Percentiles rank a stretch among this genome's conserved stretches.
Evolutionary conservation across 1,284 basidiomycete genomes (phyloP).

Genomic region (Xerocomus tenax): DNA sequence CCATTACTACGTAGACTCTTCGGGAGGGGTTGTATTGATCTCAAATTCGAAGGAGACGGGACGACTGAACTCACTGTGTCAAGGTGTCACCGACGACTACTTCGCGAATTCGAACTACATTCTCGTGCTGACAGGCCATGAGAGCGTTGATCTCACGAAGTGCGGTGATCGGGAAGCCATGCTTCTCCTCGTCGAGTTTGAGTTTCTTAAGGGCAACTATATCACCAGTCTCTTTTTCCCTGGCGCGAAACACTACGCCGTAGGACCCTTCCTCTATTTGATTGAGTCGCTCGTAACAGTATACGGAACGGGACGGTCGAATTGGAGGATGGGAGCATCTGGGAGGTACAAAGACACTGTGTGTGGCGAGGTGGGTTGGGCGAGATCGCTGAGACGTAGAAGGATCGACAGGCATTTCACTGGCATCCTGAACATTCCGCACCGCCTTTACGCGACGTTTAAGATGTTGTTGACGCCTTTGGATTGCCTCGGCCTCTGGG

Average conservation of each 20-base stretch:
- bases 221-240: conserved; percentile 87
- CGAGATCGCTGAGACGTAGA: conserved; percentile 12
- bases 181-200: conserved; percentile 95
- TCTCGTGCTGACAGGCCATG: conserved; percentile 86
- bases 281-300: conserved; percentile 88
- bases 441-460: conserved; percentile 43
- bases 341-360: conserved; percentile 67
- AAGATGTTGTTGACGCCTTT: conserved; percentile 30
- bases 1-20: conserved; percentile 98
- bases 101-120: conserved; percentile 91
- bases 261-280: conserved; percentile 99
- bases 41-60: conserved; percentile 3
- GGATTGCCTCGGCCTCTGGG: conserved; percentile 33
- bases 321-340: conserved; percentile 71
- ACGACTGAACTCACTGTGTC: conserved; percentile 71
- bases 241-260: conserved; percentile 92
- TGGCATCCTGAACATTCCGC: conserved; percentile 15
- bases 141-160: conserved; percentile 91
- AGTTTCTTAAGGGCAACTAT: conserved; percentile 97
- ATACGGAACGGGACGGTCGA: conserved; percentile 80
- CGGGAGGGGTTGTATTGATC: conserved; percentile 19
- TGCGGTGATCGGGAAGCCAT: conserved; percentile 97
- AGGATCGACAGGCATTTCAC: conserved; percentile 14
- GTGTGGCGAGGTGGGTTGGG: conserved; percentile 21
- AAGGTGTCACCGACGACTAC: conserved; percentile 99